A percentile compares a stretch with the other conserved stretches of the same genome.
These are phyloP conservation scores for Dactylonectria macrodidyma DNA, from an alignment of 2,329 filamentous ascomycete species.

Conservation along the genomic window DNA sequence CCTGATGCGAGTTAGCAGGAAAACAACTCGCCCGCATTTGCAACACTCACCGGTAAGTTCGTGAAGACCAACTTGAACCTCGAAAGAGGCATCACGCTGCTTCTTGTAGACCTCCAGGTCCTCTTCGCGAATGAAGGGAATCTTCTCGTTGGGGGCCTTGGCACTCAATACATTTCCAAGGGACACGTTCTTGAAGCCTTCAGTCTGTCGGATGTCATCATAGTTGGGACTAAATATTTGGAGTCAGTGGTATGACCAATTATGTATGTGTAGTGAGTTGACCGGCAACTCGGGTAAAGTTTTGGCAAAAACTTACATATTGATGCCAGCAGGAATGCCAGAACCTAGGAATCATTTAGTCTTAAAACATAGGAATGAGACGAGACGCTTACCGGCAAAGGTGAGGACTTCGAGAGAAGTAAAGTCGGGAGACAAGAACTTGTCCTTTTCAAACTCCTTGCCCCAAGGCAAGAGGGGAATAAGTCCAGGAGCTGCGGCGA, in stretches of 20 bases:
- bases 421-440: conserved; percentile 95
- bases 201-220: conserved; percentile 83
- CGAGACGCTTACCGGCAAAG: conserved; percentile 64
- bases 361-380: conserved; percentile 49
- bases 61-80: conserved; percentile 96
- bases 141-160: conserved; percentile 91
- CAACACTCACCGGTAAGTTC: conserved; percentile 74
- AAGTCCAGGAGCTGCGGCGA: conserved; percentile 83
- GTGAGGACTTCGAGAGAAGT: conserved; percentile 93
- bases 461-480: conserved; percentile 94
- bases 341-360: conserved; percentile 57
- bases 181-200: conserved; percentile 94
- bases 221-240: conserved; percentile 68
- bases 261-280: background rate
- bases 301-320: conserved; percentile 61
- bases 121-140: conserved; percentile 87
- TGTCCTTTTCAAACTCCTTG: conserved; percentile 94
- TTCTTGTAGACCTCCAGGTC: conserved; percentile 86
- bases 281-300: background rate
- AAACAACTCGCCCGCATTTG: background rate
- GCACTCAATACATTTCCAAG: conserved; percentile 94
- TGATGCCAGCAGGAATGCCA: conserved; percentile 78
- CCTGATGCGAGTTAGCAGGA: conserved; percentile 59
- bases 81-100: conserved; percentile 89
- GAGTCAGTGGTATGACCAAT: conserved; percentile 26